Percentiles rank a stretch among this genome's conserved stretches.
Conservation (phyloP, 306 rosid genomes). For the Coriaria nepalensis region DNA sequence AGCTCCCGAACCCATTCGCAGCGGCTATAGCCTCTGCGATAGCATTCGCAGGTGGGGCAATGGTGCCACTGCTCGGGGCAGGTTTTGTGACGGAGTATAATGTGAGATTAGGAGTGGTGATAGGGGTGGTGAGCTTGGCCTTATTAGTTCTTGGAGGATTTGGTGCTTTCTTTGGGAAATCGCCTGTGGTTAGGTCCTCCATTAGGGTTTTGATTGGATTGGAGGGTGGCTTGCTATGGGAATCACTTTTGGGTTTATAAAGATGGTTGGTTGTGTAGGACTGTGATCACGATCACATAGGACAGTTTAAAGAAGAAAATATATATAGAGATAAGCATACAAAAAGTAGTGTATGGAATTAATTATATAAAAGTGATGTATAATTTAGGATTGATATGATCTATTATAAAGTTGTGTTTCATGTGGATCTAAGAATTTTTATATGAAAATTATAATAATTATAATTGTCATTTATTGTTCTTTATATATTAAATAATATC, state of each 20-base stretch:
- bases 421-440: no score
- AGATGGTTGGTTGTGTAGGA: constrained; percentile 35
- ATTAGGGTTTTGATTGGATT: constrained; percentile 47
- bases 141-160: constrained; percentile 56
- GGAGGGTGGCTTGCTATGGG: constrained; percentile 88
- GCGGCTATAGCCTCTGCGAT: constrained; percentile 78
- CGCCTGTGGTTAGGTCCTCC: constrained; percentile 38
- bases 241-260: constrained; percentile 57
- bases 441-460: no score
- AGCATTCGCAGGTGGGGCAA: constrained; percentile 62
- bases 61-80: constrained; percentile 67
- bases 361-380: no score
- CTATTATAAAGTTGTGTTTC: no score
- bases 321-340: no score
- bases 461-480: no score
- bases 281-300: no score
- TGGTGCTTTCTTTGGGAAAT: constrained; percentile 53
- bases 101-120: constrained; percentile 41
- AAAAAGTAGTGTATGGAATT: no score
- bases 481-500: no score
- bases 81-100: constrained; percentile 44
- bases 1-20: constrained; percentile 68
- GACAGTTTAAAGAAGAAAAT: no score
- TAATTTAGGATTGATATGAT: no score
- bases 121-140: constrained; percentile 54